phyloP scores from a whole-genome alignment of 2,329 filamentous ascomycete genomes.

The Alternaria sp. region DNA sequence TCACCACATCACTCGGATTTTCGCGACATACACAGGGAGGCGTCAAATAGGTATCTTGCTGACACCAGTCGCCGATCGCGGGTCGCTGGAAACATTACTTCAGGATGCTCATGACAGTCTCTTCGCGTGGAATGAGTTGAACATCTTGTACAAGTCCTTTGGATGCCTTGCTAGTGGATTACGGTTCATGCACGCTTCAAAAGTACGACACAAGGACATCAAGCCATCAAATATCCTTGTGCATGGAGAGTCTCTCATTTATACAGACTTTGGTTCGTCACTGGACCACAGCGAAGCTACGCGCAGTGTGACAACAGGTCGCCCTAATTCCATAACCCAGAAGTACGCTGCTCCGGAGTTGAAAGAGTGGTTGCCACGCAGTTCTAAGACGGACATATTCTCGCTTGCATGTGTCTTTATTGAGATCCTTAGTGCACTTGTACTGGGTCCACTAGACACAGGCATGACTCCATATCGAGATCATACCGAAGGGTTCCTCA shows the following conservation, averaged over 20 bases:
- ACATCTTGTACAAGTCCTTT: neutral
- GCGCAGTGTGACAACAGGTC: neutral
- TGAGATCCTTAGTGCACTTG: neutral
- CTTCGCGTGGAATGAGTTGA: neutral
- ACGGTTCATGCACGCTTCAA: constrained; percentile 17
- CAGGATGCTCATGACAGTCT: neutral
- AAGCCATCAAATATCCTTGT: constrained; percentile 16
- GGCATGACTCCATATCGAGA: too few species aligned
- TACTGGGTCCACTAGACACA: too few species aligned
- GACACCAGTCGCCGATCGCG: neutral
- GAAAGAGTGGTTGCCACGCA: neutral
- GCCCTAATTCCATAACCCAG: neutral
- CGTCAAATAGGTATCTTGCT: neutral
- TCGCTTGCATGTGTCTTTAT: neutral
- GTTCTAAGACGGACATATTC: neutral
- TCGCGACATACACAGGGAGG: neutral
- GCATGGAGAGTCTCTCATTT: constrained; percentile 15
- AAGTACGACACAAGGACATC: constrained; percentile 23
- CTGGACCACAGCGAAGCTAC: constrained; percentile 7
- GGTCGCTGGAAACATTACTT: neutral
- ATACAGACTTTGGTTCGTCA: constrained; percentile 28
- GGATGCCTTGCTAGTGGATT: constrained; percentile 23
- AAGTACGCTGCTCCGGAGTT: neutral
- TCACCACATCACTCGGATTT: neutral
- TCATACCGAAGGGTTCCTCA: too few species aligned